Conservation (phyloP, 2,329 filamentous ascomycete genomes). For the Aotearoamyces nothofagi region DNA sequence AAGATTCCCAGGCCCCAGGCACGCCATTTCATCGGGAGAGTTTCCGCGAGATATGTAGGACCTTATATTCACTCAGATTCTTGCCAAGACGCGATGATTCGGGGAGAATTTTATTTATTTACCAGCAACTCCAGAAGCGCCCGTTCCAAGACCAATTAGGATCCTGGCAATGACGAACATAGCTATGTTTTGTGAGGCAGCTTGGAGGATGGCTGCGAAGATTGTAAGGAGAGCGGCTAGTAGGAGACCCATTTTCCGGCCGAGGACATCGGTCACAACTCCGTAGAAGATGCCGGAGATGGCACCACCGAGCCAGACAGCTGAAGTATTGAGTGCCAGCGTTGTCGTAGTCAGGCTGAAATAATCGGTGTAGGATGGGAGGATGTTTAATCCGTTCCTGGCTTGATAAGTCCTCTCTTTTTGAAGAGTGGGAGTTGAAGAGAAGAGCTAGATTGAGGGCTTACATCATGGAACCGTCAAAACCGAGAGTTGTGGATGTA, state of each 20-base stretch:
- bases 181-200: conserved; percentile 9
- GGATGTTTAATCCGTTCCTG: too few species aligned
- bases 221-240: conserved; percentile 5
- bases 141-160: conserved; percentile 9
- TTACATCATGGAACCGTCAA: too few species aligned
- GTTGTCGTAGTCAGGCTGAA: conserved; percentile 20
- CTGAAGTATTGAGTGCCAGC: conserved; percentile 17
- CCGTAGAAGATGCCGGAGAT: conserved; percentile 60
- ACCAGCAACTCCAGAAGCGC: conserved; percentile 6
- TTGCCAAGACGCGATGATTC: too few species aligned
- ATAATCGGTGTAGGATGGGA: conserved; percentile 19
- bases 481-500: too few species aligned
- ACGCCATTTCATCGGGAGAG: conserved; percentile 26
- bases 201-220: conserved; percentile 16
- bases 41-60: conserved; percentile 23
- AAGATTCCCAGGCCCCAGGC: conserved; percentile 24
- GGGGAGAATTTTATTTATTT: too few species aligned
- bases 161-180: conserved; percentile 10
- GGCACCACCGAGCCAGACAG: conserved; percentile 23
- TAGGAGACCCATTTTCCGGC: conserved; percentile 3
- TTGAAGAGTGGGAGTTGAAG: too few species aligned
- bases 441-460: too few species aligned
- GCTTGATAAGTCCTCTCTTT: too few species aligned
- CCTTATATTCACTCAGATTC: too few species aligned
- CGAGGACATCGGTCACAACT: conserved; percentile 3